Evolutionary conservation across 2,329 filamentous ascomycete genomes (phyloP), one percentile per base, ranked within the genome.

Genomic region (Aplosporella prunicola): DNA sequence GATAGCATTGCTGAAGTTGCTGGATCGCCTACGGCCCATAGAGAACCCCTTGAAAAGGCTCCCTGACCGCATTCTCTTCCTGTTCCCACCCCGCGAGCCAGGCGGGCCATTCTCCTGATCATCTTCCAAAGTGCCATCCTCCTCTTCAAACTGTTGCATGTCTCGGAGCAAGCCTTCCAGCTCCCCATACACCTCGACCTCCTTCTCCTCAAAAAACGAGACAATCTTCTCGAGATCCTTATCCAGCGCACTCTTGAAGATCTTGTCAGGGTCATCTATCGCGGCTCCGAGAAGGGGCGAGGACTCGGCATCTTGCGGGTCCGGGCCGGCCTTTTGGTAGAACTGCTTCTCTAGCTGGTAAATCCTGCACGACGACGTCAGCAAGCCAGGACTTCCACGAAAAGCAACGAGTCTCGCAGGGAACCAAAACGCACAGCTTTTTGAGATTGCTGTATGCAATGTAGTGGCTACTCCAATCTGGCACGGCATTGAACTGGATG

Each of bases 391-490:
- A 6, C 27, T 29, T 8, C 25, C 23, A 20, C 18, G 13, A n/a
- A 27, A 14, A 16, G 13, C 24, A 13, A 24, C 24, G n/a, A 22
- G 36, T 26, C 17, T 27, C 18, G 10, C 10, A 7, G 8, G 20
- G 15, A 10, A 10, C 20, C 31, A 24, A 24, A 15, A 71, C 82
- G 55, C 61, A 93, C 86, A 95, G 74, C 70, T 98, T 98, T 72
- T 98, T 98, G 51, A 98, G 74, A 56, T 95, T 96, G 67, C 88
- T 95, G 64, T 98, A 98, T 43, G 88, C 84, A 56, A 98, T 93
- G 63, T 98, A 98, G 63, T 96, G 79, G 53, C 80, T 88, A 68
- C 86, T 95, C 91, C 91, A 98, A 64, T 98, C 91, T n/a, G 91
- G 91, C 51, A 98, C 91, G 46, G 91, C 88, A 68, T 98, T 98